Conservation (phyloP, 2,329 filamentous ascomycete genomes). For the Cytospora piceae region DNA sequence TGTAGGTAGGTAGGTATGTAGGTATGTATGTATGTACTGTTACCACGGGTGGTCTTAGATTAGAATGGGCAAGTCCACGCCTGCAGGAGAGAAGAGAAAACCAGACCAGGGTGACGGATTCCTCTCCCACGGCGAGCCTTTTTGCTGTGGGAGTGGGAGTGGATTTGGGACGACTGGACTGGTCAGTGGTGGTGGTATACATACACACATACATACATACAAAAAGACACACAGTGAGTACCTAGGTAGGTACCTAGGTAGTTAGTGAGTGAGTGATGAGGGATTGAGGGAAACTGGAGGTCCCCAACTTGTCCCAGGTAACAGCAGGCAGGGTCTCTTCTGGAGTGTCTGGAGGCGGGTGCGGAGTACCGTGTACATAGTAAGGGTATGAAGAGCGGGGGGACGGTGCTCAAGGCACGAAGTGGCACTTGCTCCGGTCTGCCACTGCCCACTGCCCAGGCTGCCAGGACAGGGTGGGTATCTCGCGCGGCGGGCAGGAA, state of each 20-base stretch:
- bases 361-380: conserved; percentile 3
- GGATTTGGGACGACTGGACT: conserved; percentile 5
- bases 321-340: not conserved
- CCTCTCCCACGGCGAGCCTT: conserved; percentile 21
- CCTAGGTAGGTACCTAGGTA: too few relatives aligned
- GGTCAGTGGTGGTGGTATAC: not conserved
- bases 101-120: conserved; percentile 18
- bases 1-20: too few relatives aligned
- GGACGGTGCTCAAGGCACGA: conserved; percentile 23
- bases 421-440: conserved; percentile 28
- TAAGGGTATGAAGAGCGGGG: conserved; percentile 10
- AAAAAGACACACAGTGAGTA: not conserved
- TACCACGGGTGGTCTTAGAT: conserved; percentile 22
- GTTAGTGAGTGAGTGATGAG: not conserved
- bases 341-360: not conserved
- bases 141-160: conserved; percentile 16
- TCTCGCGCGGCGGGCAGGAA: conserved; percentile 21
- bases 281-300: not conserved
- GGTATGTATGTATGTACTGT: not conserved
- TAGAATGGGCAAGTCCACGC: conserved; percentile 26
- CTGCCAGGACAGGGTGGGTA: conserved; percentile 20
- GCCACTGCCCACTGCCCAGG: conserved; percentile 17
- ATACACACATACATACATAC: not conserved
- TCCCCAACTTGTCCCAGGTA: not conserved
- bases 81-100: conserved; percentile 16